phyloP scores from a whole-genome alignment of 2,329 filamentous ascomycete genomes.

The Helotiales sp. region DNA sequence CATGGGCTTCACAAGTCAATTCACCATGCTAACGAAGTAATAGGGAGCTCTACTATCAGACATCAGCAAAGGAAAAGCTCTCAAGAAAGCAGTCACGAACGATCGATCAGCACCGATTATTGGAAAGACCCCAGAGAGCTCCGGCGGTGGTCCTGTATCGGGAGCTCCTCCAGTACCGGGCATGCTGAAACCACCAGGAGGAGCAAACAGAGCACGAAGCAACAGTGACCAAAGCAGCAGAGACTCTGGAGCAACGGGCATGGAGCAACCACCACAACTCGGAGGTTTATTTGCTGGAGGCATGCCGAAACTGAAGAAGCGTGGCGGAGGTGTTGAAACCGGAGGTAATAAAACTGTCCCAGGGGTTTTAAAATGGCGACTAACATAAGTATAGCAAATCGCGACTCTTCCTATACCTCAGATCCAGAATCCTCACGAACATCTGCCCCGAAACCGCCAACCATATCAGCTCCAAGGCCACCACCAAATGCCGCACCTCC shows the following conservation, averaged over 20 bases:
- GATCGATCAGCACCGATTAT: constrained; percentile 84
- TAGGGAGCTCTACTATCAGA: constrained; percentile 86
- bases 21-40: constrained; percentile 26
- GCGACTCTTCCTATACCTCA: constrained; percentile 73
- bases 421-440: constrained; percentile 71
- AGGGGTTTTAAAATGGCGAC: constrained; percentile 3
- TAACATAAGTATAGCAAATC: constrained; percentile 50
- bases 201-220: constrained; percentile 69
- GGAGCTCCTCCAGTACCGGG: constrained; percentile 82
- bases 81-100: constrained; percentile 89
- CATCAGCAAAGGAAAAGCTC: constrained; percentile 75
- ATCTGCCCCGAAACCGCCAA: constrained; percentile 59
- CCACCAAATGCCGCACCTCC: constrained; percentile 60
- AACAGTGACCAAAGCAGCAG: constrained; percentile 73
- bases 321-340: constrained; percentile 76
- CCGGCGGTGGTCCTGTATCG: constrained; percentile 62
- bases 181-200: constrained; percentile 56
- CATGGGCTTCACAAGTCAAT: constrained; percentile 25
- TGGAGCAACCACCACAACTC: constrained; percentile 73
- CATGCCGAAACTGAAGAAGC: constrained; percentile 92
- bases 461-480: constrained; percentile 53
- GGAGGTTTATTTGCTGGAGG: constrained; percentile 88
- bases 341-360: constrained; percentile 48
- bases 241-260: constrained; percentile 41
- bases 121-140: constrained; percentile 53